Conservation (phyloP, 805 yeast genomes). For the Jamesozyma spencerorum region DNA sequence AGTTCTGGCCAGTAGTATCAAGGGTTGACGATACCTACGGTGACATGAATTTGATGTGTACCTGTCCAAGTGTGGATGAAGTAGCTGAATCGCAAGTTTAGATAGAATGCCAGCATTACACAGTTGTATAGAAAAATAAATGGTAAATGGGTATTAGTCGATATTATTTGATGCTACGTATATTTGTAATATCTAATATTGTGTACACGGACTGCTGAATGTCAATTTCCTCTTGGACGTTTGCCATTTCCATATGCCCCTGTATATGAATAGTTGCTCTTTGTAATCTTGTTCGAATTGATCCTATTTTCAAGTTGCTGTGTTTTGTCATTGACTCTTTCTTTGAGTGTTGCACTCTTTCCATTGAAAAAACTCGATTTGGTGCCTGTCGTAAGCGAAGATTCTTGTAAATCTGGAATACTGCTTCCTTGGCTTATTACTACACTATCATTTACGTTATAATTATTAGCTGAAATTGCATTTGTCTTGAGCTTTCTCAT, state of each 20-base stretch:
- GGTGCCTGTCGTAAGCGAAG: slow-evolving; percentile 9
- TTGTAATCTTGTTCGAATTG: not conserved
- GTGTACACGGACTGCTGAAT: not conserved
- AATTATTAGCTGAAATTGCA: not conserved
- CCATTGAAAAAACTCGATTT: slow-evolving; percentile 16
- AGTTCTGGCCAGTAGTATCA: slow-evolving; percentile 93
- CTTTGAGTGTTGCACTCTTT: not conserved
- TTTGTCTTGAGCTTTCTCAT: slow-evolving; percentile 10
- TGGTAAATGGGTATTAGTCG: not conserved
- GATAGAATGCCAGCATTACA: not conserved
- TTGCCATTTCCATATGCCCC: no score
- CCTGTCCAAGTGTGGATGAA: slow-evolving; percentile 82
- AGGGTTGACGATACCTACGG: slow-evolving; percentile 93
- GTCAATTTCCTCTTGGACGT: no score
- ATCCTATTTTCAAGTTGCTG: not conserved
- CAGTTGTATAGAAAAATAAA: not conserved
- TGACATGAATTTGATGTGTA: slow-evolving; percentile 84
- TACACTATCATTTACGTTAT: slow-evolving; percentile 1
- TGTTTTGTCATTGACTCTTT: no score
- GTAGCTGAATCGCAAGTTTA: slow-evolving; percentile 25
- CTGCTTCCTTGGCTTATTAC: slow-evolving; percentile 13
- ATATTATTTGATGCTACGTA: not conserved
- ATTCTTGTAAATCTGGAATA: slow-evolving; percentile 7
- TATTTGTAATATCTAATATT: not conserved
- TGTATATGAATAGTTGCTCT: not conserved